Percentiles rank a stretch among this genome's conserved stretches.
Conservation (phyloP, 495 filamentous ascomycete species). For the Penicillium dipodomyicola region DNA sequence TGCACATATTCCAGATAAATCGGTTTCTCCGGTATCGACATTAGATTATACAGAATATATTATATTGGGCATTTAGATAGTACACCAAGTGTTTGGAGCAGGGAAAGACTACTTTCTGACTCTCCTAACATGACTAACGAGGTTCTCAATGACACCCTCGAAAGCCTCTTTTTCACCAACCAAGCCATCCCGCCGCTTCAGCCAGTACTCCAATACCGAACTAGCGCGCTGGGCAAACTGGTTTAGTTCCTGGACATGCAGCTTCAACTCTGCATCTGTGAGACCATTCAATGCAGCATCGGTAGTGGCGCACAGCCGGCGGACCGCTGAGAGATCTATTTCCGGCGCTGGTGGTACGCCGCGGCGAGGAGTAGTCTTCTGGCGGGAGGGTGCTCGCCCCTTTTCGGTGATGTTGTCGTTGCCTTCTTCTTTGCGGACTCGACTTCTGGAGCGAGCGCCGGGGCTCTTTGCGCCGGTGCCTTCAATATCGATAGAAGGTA, state of each 20-base stretch:
- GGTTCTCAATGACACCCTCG: conserved; percentile 95
- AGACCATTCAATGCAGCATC: conserved; percentile 74
- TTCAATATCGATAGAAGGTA: conserved; percentile 74
- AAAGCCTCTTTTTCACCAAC: conserved; percentile 91
- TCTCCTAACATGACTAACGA: conserved; percentile 92
- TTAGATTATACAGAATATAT: conserved; percentile 29
- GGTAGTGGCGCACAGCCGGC: conserved; percentile 77
- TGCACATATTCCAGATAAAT: neutral
- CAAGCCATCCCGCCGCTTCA: conserved; percentile 76
- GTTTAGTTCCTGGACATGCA: conserved; percentile 70
- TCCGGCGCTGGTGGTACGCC: conserved; percentile 67
- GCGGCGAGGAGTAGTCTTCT: conserved; percentile 39
- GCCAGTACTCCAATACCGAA: conserved; percentile 84
- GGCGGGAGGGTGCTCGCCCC: conserved; percentile 44
- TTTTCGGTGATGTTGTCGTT: conserved; percentile 39
- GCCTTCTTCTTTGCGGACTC: conserved; percentile 46
- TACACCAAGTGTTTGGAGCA: conserved; percentile 3
- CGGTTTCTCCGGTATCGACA: conserved; percentile 14
- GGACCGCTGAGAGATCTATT: conserved; percentile 74
- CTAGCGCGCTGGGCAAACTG: conserved; percentile 65
- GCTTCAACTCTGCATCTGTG: conserved; percentile 69
- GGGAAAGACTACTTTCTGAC: conserved; percentile 60
- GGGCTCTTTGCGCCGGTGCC: conserved; percentile 28
- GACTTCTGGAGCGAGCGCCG: conserved; percentile 42
- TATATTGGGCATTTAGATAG: conserved; percentile 15